These are phyloP conservation scores for Coprinopsis cinerea DNA, from an alignment of 768 basidiomycete species.

Conservation along the genomic window DNA sequence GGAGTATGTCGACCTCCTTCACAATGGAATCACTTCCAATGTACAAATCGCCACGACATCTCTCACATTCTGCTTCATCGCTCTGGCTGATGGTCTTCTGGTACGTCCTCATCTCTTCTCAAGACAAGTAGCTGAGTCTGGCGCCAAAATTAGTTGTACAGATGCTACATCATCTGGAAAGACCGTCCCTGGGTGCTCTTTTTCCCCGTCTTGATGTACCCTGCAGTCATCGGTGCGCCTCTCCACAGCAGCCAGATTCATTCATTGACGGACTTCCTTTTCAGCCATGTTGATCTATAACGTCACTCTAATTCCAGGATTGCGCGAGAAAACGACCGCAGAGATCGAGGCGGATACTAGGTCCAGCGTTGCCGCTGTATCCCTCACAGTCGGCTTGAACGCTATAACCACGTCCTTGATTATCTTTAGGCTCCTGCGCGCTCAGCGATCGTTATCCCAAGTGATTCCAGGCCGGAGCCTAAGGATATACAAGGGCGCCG, in stretches of 20 bases:
- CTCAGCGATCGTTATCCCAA: neutral
- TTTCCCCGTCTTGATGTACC: neutral
- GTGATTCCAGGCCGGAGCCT: neutral
- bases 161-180: neutral
- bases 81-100: neutral
- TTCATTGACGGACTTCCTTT: no score
- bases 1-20: no score
- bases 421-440: neutral
- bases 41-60: no score
- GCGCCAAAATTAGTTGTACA: neutral
- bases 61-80: no score
- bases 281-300: no score
- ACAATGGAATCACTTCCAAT: no score
- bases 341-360: neutral
- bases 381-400: neutral
- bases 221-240: neutral
- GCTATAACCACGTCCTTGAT: neutral
- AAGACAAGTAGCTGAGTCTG: no score
- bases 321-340: neutral
- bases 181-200: neutral
- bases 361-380: neutral
- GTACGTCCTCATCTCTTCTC: no score
- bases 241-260: no score
- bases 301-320: no score
- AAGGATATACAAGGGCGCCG: neutral